Evolutionary conservation across 148 eudicot genomes (phyloP).

Genomic region (Salicornia ramosissima): DNA sequence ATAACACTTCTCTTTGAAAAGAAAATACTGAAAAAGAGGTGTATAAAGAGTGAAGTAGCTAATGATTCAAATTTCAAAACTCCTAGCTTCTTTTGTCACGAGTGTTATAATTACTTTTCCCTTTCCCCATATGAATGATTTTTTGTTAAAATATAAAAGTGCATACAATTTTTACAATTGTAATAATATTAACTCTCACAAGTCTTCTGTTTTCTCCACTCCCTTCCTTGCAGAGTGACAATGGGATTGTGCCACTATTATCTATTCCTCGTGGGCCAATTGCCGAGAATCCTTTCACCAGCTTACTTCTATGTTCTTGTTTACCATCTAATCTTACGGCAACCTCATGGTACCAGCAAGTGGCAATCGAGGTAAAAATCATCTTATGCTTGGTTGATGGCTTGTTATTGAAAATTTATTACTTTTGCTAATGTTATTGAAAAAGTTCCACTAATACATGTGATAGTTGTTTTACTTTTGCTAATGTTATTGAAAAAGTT

Average conservation of each 20-base stretch:
- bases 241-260: constrained; percentile 62
- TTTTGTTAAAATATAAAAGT: neutral
- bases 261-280: constrained; percentile 77
- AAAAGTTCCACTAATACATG: neutral
- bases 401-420: no score
- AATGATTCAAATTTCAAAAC: no score
- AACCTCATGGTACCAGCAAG: constrained; percentile 67
- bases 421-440: neutral
- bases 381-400: constrained; percentile 6
- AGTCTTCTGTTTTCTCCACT: neutral
- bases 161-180: neutral
- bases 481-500: neutral
- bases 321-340: constrained; percentile 38
- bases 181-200: neutral
- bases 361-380: constrained; percentile 69
- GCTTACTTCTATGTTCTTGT: constrained; percentile 70
- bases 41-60: no score
- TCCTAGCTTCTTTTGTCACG: no score
- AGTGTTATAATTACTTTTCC: no score
- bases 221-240: constrained; percentile 49
- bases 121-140: no score
- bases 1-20: no score
- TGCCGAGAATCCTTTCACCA: constrained; percentile 85
- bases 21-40: no score
- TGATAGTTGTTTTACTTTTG: neutral